A percentile compares a stretch with the other conserved stretches of the same genome.
phyloP scores from a whole-genome alignment of 225 moss, liverwort and hornwort species.

The Polytrichum commune region DNA sequence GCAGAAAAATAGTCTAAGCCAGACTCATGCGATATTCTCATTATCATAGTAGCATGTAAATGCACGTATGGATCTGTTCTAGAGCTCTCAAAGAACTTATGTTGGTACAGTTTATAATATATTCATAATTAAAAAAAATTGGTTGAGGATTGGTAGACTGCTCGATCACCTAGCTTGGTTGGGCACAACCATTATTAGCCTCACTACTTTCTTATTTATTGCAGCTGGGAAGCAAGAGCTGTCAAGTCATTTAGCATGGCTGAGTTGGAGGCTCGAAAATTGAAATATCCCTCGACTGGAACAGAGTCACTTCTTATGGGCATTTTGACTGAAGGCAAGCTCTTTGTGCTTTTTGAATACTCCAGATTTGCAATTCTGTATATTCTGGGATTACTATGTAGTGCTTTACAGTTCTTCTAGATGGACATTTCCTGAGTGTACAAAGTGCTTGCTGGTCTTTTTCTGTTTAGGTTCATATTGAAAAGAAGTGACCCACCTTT shows the following conservation, averaged over 20 bases:
- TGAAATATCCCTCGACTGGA: constrained; percentile 67
- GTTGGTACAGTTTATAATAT: not conserved
- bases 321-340: constrained; percentile 60
- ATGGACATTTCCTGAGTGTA: no score
- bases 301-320: constrained; percentile 66
- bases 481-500: not conserved
- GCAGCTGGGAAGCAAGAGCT: constrained; percentile 65
- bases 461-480: no score
- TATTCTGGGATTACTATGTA: not conserved
- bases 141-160: not conserved
- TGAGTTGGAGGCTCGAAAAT: constrained; percentile 65
- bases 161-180: no score
- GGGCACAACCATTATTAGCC: no score
- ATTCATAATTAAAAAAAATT: not conserved
- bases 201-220: not conserved
- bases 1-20: no score
- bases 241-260: constrained; percentile 74
- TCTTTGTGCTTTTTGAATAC: not conserved
- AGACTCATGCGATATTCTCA: no score
- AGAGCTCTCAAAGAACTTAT: not conserved
- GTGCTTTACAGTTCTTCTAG: no score
- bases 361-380: not conserved
- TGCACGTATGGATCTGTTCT: not conserved
- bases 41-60: not conserved
- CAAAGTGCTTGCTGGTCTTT: no score